Percentiles rank a stretch among this genome's conserved stretches.
Conservation (phyloP, 2,329 filamentous ascomycete genomes). For the Fusarium praegraminearum region DNA sequence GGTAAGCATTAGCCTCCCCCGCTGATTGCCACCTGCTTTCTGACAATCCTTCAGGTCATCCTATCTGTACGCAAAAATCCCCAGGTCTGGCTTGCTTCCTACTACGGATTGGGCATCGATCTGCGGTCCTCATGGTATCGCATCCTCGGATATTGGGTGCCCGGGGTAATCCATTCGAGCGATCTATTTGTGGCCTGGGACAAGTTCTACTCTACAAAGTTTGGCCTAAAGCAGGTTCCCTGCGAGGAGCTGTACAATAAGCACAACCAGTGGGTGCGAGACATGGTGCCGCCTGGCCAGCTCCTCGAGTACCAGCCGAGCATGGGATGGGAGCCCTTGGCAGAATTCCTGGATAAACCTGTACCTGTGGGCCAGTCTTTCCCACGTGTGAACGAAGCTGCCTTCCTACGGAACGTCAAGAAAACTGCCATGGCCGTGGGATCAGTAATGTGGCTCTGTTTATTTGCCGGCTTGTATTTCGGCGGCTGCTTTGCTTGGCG, state of each 20-base stretch:
- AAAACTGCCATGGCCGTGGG: conserved; percentile 35
- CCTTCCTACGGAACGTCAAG: conserved; percentile 38
- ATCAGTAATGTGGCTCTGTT: conserved; percentile 31
- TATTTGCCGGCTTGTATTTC: conserved; percentile 22
- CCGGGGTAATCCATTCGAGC: conserved; percentile 37
- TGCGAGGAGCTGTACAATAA: conserved; percentile 31
- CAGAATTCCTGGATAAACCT: conserved; percentile 17
- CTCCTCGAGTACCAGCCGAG: conserved; percentile 36
- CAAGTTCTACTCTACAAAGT: conserved; percentile 31
- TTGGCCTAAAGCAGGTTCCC: conserved; percentile 17
- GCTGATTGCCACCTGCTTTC: background rate
- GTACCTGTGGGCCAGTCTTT: conserved; percentile 19
- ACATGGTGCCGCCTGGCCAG: conserved; percentile 25
- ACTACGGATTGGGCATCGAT: conserved; percentile 37
- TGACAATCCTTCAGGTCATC: conserved; percentile 20
- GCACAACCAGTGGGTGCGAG: conserved; percentile 36
- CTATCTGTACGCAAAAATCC: conserved; percentile 37
- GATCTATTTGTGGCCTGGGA: conserved; percentile 36
- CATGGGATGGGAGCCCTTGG: conserved; percentile 38
- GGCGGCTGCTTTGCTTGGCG: conserved; percentile 5
- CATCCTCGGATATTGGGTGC: conserved; percentile 34
- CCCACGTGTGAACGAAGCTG: conserved; percentile 38
- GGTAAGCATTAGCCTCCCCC: background rate
- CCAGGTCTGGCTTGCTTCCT: conserved; percentile 37
- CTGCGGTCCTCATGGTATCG: conserved; percentile 34